Evolutionary conservation across 345 rosid genomes (phyloP).

Genomic region (Populus euphratica): DNA sequence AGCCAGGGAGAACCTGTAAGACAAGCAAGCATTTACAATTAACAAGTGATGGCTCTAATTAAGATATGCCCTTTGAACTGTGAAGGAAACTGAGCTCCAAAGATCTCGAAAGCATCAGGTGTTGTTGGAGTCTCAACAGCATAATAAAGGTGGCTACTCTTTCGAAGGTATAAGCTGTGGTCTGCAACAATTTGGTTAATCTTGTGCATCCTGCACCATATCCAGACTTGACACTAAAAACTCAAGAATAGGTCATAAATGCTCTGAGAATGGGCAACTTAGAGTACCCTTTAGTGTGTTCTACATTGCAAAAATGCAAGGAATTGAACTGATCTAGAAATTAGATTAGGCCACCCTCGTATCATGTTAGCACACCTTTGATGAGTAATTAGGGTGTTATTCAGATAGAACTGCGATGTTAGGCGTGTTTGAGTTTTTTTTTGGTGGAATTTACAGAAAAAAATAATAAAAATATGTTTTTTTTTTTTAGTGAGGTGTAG

Average conservation of each 20-base stretch:
- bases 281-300: neutral
- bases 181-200: slow-evolving; percentile 32
- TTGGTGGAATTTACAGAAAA: too few species aligned
- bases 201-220: slow-evolving; percentile 20
- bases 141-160: slow-evolving; percentile 29
- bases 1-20: slow-evolving; percentile 36
- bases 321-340: too few species aligned
- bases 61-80: neutral
- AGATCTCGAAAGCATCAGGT: slow-evolving; percentile 34
- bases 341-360: too few species aligned
- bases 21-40: neutral
- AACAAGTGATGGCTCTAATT: neutral
- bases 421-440: too few species aligned
- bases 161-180: slow-evolving; percentile 29
- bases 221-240: neutral
- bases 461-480: too few species aligned
- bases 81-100: slow-evolving; percentile 24
- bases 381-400: too few species aligned
- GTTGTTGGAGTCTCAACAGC: slow-evolving; percentile 31
- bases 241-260: neutral
- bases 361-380: too few species aligned
- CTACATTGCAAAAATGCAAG: too few species aligned
- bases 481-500: too few species aligned
- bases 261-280: neutral
- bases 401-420: too few species aligned